phyloP scores from a whole-genome alignment of 2,329 filamentous ascomycete genomes.

The Talaromyces verruculosus region DNA sequence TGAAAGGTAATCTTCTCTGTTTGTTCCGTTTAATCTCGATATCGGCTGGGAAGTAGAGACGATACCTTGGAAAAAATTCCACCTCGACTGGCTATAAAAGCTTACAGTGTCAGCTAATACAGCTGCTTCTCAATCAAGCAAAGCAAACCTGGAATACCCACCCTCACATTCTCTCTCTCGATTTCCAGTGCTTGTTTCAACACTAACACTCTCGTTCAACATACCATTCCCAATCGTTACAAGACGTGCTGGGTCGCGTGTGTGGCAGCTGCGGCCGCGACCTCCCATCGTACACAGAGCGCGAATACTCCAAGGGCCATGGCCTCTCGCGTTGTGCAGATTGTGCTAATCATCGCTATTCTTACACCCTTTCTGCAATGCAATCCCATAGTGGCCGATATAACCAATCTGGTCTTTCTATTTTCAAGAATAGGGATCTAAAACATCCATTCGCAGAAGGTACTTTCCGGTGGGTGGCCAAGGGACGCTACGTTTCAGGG shows the following conservation, averaged over 20 bases:
- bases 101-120: not conserved
- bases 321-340: not conserved
- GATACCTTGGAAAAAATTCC: not conserved
- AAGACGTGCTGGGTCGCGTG: not conserved
- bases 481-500: slow-evolving; percentile 4
- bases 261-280: not conserved
- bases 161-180: not conserved
- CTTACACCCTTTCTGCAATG: not conserved
- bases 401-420: not conserved
- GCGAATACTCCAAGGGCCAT: not conserved
- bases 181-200: not conserved
- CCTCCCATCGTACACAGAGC: slow-evolving; percentile 8
- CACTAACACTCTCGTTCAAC: not conserved
- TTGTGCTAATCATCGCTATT: not conserved
- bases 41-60: not conserved
- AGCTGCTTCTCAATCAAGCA: not conserved
- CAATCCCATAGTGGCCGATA: slow-evolving; percentile 8
- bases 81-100: not conserved
- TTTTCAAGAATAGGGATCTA: not conserved
- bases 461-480: slow-evolving; percentile 15
- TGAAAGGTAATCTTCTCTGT: not conserved
- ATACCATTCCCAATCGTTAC: not conserved
- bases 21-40: not conserved
- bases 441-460: slow-evolving; percentile 1
- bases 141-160: not conserved